phyloP scores from a whole-genome alignment of 371 early-diverging fungal genomes.

The Mucor irregularis region DNA sequence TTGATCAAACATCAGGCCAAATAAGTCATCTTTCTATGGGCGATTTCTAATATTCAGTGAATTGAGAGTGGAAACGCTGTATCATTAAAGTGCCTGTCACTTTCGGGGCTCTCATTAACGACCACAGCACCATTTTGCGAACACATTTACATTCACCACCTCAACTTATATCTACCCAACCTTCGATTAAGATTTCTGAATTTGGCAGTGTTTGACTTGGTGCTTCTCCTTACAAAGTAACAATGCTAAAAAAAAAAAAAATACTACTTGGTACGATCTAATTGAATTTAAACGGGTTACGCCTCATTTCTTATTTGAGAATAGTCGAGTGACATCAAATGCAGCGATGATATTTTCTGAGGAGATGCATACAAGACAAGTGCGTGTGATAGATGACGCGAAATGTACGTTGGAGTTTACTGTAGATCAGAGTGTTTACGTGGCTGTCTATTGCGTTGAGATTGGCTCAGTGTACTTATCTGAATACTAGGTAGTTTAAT shows the following conservation, averaged over 20 bases:
- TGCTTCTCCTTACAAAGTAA: not conserved
- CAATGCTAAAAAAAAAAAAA: not conserved
- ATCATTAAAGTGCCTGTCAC: not conserved
- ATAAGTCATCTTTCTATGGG: too few relatives aligned
- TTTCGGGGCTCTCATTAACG: not conserved
- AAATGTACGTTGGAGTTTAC: not conserved
- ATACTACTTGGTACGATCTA: constrained; percentile 3
- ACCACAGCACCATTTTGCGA: not conserved
- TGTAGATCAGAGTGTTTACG: not conserved
- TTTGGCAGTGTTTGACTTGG: not conserved
- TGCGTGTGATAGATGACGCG: not conserved
- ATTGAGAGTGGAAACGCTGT: too few relatives aligned
- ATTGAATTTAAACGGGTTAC: not conserved
- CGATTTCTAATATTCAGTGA: too few relatives aligned
- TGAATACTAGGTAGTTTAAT: not conserved
- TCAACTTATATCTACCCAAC: not conserved
- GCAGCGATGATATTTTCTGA: too few relatives aligned
- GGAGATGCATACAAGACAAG: not conserved
- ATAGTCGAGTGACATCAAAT: not conserved
- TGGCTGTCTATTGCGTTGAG: not conserved
- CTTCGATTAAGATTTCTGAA: not conserved
- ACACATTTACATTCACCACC: not conserved
- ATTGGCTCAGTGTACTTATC: not conserved
- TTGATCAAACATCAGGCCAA: too few relatives aligned
- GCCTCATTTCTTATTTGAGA: not conserved